Evolutionary conservation across 768 basidiomycete genomes (phyloP), one percentile per base, ranked within the genome.

Genomic region (Pleurotus tuber-regium): DNA sequence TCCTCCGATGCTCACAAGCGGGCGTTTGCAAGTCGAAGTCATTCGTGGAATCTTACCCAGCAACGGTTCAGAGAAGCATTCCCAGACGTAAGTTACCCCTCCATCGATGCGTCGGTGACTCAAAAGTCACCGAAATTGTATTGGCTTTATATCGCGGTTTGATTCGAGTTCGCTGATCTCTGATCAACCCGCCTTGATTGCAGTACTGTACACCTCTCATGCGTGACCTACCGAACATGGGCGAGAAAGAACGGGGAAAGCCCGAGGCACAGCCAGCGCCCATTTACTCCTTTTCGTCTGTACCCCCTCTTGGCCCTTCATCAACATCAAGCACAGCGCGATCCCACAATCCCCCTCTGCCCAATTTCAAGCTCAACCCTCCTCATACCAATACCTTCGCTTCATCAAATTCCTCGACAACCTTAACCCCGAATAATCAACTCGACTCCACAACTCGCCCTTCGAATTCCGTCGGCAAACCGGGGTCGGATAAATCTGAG

Each of bases 211-310:
- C 76, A 25, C 75, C 82, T 9, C 70, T 71, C 14, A 76, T 82
- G 62, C 82, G 75, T 39, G 85, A 94, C 61, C 68, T 95, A 24
- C 96, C 96, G 0, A 97, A 97, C 69, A 98, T 98, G 96, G 93
- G 87, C 18, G 78, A 89, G 66, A 83, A 78, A 57, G 88, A 88
- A 59, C 77, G 80, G 23, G 87, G 84, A 7, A 77, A 74, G 48
- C 61, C 78, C 62, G 61, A 69, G 48, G 42, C 60, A 53, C 30
- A 57, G 51, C 40, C 67, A 46, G 63, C 64, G 40, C 55, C 61
- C 51, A 52, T 57, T 55, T 55, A 56, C 30, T 39, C 57, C 33
- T 33, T 50, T 30, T 39, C 57, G 24, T 47, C 55, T 33, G 56
- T 21, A 36, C 56, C 50, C 16, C 57, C 53, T 19, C 55, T 51